Base-by-base conservation (phyloP, 2,329 filamentous ascomycete genomes). In the Neofusicoccum cordaticola region DNA sequence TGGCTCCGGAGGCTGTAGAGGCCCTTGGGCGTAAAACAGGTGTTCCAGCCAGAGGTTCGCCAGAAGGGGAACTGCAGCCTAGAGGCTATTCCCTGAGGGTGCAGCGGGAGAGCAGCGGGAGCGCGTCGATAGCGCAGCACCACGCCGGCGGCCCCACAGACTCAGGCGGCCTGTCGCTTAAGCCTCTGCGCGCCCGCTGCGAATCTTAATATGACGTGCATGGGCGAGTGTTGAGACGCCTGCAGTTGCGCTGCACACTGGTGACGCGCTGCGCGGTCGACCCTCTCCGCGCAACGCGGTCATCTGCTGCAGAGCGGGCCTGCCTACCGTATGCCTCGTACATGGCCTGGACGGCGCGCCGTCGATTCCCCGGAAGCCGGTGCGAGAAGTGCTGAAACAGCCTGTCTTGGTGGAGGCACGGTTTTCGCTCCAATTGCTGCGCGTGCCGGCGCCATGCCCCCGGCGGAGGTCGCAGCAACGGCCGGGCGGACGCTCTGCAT, bases 161-260 rank as follows among this genome's bases (percentile, higher is more conserved):
- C 56, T 60, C 56, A 60, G 56, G 56, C 56, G 41, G 35, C 56
- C 56, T 45, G 41, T 60, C 53, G 56, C 56, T 60, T 60, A 60
- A 60, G 56, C 56, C 56, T 60, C 56, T 35, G 47, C 27, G 56
- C 42, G 56, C 56, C 56, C 56, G 52, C 41, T 47, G 56, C 56
- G 56, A 60, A 60, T 60, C 56, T 60, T 60, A 60, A 35, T 60
- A 47, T 47, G 42, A 60, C 56, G 56, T 60, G 56, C 56, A 60
- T 60, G 41, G 56, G 17, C 39, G 19, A 12, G n/a, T 47, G 56
- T 60, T 27, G 56, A 35, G 31, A 35, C 27, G n/a, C n/a, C 42
- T 37, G 42, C 27, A n/a, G 42, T 19, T 22, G 12, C 19, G 51
- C 8, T 42, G 19, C 35, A 9, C 56, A 27, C n/a, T 12, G 9